These are phyloP conservation scores for Pleurotus djamor DNA, from an alignment of 768 basidiomycete species.

Conservation along the genomic window DNA sequence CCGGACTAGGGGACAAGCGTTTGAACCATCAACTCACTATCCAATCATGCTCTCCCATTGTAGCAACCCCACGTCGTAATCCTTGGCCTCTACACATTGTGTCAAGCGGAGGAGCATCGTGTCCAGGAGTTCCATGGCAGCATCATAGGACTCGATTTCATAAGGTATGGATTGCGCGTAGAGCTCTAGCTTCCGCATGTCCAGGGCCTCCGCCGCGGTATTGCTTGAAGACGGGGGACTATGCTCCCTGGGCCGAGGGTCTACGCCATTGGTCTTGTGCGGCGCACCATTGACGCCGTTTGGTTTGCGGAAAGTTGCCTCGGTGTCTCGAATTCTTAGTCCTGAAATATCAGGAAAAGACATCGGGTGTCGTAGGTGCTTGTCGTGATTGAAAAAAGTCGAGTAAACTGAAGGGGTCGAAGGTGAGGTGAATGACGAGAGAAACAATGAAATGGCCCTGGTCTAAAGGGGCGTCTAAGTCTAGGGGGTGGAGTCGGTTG, in stretches of 20 bases:
- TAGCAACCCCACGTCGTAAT: slow-evolving; percentile 77
- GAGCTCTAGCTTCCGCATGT: slow-evolving; percentile 56
- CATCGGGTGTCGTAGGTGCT: slow-evolving; percentile 18
- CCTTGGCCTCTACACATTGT: slow-evolving; percentile 76
- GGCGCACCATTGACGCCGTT: background rate
- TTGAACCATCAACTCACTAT: slow-evolving; percentile 46
- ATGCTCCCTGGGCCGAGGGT: slow-evolving; percentile 1
- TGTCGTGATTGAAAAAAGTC: background rate
- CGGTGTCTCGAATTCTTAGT: slow-evolving; percentile 37
- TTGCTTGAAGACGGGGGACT: slow-evolving; percentile 16
- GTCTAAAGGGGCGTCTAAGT: background rate
- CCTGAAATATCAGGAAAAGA: slow-evolving; percentile 46
- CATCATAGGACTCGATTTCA: slow-evolving; percentile 70
- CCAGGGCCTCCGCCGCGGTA: slow-evolving; percentile 38
- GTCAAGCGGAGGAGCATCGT: slow-evolving; percentile 65
- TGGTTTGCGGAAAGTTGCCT: background rate
- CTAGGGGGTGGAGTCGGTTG: background rate
- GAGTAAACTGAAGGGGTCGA: background rate
- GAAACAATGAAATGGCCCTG: background rate
- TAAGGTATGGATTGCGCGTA: slow-evolving; percentile 74
- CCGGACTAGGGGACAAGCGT: background rate
- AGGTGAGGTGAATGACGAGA: background rate
- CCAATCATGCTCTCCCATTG: slow-evolving; percentile 80
- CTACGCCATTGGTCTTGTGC: background rate
- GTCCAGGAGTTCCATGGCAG: slow-evolving; percentile 76